Conservation (phyloP, 768 basidiomycete species). For the Phylloporus arenicola region DNA sequence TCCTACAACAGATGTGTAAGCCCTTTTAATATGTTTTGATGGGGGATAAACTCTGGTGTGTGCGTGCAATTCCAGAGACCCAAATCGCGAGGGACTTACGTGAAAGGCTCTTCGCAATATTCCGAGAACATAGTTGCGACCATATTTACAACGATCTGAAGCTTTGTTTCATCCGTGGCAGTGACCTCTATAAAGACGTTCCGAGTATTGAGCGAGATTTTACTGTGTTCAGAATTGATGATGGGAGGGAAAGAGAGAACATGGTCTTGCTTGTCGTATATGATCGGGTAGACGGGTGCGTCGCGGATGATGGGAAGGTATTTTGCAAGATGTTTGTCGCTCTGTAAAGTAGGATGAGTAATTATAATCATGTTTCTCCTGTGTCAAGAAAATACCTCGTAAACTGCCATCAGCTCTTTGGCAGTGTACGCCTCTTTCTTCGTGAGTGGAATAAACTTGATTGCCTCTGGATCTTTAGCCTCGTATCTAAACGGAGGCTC, state of each 20-base stretch:
- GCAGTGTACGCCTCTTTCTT: slow-evolving; percentile 78
- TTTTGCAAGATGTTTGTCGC: slow-evolving; percentile 83
- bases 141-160: slow-evolving; percentile 93
- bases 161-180: slow-evolving; percentile 93
- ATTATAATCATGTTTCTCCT: neutral
- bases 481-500: slow-evolving; percentile 85
- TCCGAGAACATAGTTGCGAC: slow-evolving; percentile 98
- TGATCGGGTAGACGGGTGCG: slow-evolving; percentile 94
- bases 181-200: slow-evolving; percentile 98
- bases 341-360: slow-evolving; percentile 40
- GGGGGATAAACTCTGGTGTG: neutral
- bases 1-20: slow-evolving; percentile 40
- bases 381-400: slow-evolving; percentile 60
- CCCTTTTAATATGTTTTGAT: neutral
- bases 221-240: slow-evolving; percentile 95
- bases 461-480: slow-evolving; percentile 74
- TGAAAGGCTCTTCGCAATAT: slow-evolving; percentile 87
- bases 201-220: slow-evolving; percentile 88
- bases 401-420: slow-evolving; percentile 87
- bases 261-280: slow-evolving; percentile 83
- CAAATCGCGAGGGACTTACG: slow-evolving; percentile 46
- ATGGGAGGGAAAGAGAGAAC: slow-evolving; percentile 98
- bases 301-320: slow-evolving; percentile 93
- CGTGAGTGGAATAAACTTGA: slow-evolving; percentile 86
- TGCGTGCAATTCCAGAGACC: neutral